Percentiles rank a stretch among this genome's conserved stretches.
Evolutionary conservation across 208 protist species (phyloP).

Genomic region (Perkinsela sp.): DNA sequence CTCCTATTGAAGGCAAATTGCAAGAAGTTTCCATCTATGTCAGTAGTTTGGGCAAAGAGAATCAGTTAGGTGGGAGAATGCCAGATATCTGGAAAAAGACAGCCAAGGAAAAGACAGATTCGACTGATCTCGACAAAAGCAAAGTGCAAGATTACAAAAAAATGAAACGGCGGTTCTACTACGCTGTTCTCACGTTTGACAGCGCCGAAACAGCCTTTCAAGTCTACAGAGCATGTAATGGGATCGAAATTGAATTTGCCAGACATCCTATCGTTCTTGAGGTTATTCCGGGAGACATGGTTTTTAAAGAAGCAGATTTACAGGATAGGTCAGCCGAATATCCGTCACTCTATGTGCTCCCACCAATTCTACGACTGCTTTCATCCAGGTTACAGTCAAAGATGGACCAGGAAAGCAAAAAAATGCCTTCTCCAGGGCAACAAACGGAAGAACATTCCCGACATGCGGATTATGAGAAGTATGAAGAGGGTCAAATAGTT

Average conservation of each 20-base stretch:
- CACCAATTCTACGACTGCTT: neutral
- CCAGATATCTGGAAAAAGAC: neutral
- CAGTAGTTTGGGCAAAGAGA: neutral
- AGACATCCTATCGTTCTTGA: neutral
- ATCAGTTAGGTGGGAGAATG: neutral
- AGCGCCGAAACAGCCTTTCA: neutral
- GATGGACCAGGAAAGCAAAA: neutral
- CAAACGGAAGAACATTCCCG: neutral
- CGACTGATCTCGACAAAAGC: neutral
- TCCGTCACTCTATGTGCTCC: neutral
- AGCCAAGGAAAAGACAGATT: neutral
- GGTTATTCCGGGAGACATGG: neutral
- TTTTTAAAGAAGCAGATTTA: neutral
- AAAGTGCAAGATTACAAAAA: neutral
- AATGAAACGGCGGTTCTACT: neutral
- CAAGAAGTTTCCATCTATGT: neutral
- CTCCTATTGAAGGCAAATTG: neutral
- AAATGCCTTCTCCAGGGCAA: neutral
- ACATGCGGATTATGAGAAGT: neutral
- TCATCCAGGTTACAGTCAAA: neutral
- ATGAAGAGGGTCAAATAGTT: neutral
- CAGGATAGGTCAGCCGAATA: neutral
- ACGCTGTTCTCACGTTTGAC: neutral
- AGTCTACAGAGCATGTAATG: neutral
- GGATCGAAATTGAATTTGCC: neutral